A percentile compares a stretch with the other conserved stretches of the same genome.
Conservation (phyloP, 1,284 basidiomycete genomes). For the Ceratobasidium sp. region DNA sequence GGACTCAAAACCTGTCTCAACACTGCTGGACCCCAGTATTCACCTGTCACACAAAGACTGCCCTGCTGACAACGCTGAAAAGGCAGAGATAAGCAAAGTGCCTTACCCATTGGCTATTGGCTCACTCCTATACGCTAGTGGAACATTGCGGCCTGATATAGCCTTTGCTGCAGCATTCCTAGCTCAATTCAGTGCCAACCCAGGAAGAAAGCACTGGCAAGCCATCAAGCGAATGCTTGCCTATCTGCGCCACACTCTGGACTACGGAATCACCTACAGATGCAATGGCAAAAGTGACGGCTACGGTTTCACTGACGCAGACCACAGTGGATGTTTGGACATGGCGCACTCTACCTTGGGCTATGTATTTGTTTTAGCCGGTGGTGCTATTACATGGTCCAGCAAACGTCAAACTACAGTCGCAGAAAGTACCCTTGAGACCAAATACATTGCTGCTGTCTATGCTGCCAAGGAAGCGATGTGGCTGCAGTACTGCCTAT, state of each 20-base stretch:
- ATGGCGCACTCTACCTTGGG: slow-evolving; percentile 21
- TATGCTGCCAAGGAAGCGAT: slow-evolving; percentile 1
- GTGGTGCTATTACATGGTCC: slow-evolving; percentile 25
- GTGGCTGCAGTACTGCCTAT: neutral
- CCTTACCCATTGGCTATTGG: neutral
- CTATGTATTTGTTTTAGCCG: slow-evolving; percentile 9
- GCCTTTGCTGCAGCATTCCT: slow-evolving; percentile 41
- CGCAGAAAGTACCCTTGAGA: slow-evolving; percentile 24
- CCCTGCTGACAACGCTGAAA: slow-evolving; percentile 6
- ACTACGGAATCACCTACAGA: slow-evolving; percentile 35
- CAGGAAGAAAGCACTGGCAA: slow-evolving; percentile 45
- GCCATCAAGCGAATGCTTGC: slow-evolving; percentile 45
- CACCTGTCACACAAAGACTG: slow-evolving; percentile 17
- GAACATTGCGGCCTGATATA: neutral
- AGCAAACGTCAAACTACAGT: slow-evolving; percentile 31
- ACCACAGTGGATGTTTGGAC: neutral
- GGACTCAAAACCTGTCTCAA: slow-evolving; percentile 18
- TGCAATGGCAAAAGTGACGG: neutral
- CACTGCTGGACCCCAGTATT: slow-evolving; percentile 18
- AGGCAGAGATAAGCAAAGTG: slow-evolving; percentile 10
- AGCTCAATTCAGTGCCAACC: slow-evolving; percentile 41
- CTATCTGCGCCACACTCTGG: slow-evolving; percentile 45
- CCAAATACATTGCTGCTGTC: slow-evolving; percentile 29
- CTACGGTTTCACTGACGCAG: neutral
- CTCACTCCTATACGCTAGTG: neutral